phyloP scores from a whole-genome alignment of 164 flowering plant genomes.

The Tinospora cordifolia region DNA sequence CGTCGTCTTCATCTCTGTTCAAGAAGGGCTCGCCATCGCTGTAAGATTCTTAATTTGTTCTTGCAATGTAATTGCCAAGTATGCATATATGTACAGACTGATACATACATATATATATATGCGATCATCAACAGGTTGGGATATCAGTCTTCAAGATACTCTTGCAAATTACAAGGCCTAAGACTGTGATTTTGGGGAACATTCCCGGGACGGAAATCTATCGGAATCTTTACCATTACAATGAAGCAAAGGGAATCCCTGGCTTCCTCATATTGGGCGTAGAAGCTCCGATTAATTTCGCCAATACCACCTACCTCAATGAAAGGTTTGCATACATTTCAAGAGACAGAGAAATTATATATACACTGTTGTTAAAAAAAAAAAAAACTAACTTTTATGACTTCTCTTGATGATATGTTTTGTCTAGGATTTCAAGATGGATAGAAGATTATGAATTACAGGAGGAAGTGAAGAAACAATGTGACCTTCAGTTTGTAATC shows the following conservation, averaged over 20 bases:
- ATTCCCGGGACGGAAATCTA: constrained; percentile 68
- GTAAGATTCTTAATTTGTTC: constrained; percentile 31
- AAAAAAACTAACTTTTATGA: not conserved
- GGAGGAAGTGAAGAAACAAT: constrained; percentile 25
- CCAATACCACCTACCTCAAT: constrained; percentile 68
- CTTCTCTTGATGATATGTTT: not conserved
- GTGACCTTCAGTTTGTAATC: constrained; percentile 37
- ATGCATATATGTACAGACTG: not conserved
- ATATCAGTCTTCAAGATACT: constrained; percentile 73
- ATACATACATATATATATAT: too few relatives aligned
- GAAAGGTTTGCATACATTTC: constrained; percentile 46
- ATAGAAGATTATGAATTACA: constrained; percentile 53
- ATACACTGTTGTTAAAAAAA: not conserved
- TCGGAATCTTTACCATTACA: constrained; percentile 60
- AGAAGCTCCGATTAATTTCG: constrained; percentile 82
- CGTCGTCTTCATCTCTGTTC: constrained; percentile 74
- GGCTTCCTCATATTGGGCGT: constrained; percentile 69
- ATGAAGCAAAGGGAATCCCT: constrained; percentile 54
- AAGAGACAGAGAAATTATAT: not conserved
- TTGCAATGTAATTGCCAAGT: not conserved
- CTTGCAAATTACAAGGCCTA: constrained; percentile 77
- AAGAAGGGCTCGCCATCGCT: constrained; percentile 70
- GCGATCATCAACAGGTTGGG: constrained; percentile 43
- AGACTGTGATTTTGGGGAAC: constrained; percentile 56
- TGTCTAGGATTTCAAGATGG: constrained; percentile 73